Conservation (phyloP, 345 rosid species). For the Eucalyptus sp. region DNA sequence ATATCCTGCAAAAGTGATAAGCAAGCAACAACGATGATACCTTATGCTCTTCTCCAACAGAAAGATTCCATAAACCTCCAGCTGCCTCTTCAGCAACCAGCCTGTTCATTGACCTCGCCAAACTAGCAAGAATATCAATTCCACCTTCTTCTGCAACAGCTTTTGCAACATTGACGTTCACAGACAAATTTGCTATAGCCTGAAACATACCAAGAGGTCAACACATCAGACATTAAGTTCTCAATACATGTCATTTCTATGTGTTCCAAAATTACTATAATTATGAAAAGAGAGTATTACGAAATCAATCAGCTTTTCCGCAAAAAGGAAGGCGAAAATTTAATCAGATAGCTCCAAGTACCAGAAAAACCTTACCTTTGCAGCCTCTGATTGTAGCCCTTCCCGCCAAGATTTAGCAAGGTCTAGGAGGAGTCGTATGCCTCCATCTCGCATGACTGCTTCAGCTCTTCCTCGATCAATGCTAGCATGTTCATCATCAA, state of each 20-base stretch:
- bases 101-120: constrained; percentile 75
- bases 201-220: constrained; percentile 3
- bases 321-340: neutral
- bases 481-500: constrained; percentile 77
- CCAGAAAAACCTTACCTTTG: constrained; percentile 33
- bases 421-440: constrained; percentile 55
- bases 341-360: neutral
- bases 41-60: constrained; percentile 92
- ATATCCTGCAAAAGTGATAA: neutral
- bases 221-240: neutral
- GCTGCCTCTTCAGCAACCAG: constrained; percentile 88
- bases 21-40: constrained; percentile 5
- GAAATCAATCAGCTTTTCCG: neutral
- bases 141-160: constrained; percentile 86
- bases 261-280: neutral
- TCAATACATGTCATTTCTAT: neutral
- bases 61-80: constrained; percentile 85
- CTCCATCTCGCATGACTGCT: constrained; percentile 77
- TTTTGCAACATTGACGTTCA: constrained; percentile 70
- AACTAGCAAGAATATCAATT: constrained; percentile 44
- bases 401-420: constrained; percentile 86
- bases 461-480: constrained; percentile 80
- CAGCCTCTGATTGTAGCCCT: constrained; percentile 84
- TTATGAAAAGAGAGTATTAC: neutral
- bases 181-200: constrained; percentile 89